Evolutionary conservation across 805 yeast genomes (phyloP).

Genomic region (Cyberlindnera lachancei): DNA sequence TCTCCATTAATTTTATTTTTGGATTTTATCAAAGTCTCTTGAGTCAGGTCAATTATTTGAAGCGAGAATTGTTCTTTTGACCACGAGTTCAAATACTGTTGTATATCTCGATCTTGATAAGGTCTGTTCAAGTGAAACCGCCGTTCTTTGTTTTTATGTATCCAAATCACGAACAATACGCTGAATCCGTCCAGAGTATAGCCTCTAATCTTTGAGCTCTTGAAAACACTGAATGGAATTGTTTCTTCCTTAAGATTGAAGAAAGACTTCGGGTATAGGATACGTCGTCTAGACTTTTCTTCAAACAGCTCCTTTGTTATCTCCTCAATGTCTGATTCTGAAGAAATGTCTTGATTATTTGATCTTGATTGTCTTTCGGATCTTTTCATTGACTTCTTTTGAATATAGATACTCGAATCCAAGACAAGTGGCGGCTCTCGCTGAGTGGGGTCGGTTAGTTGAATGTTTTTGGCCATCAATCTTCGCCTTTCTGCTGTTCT

Average conservation of each 20-base stretch:
- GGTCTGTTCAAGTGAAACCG: constrained; percentile 16
- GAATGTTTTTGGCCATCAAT: constrained; percentile 2
- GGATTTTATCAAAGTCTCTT: constrained; percentile 5
- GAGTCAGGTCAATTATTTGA: constrained; percentile 9
- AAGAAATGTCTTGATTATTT: constrained; percentile 10
- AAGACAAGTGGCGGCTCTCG: constrained; percentile 7
- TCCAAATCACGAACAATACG: constrained; percentile 18
- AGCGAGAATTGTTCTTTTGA: constrained; percentile 10
- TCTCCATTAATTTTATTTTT: constrained; percentile 12
- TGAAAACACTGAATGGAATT: too few relatives aligned
- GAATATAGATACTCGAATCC: constrained; percentile 18
- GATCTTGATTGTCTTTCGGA: constrained; percentile 7
- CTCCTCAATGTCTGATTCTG: constrained; percentile 8
- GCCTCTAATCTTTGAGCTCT: not conserved
- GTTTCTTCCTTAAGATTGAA: too few relatives aligned
- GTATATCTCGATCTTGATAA: constrained; percentile 8
- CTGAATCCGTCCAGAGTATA: constrained; percentile 4
- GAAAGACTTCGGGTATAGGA: too few relatives aligned
- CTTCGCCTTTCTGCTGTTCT: constrained; percentile 4
- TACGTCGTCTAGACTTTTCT: too few relatives aligned
- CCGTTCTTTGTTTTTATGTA: constrained; percentile 6
- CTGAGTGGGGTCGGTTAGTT: not conserved
- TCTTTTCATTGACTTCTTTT: constrained; percentile 5
- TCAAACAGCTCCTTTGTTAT: constrained; percentile 7
- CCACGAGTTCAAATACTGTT: constrained; percentile 10